These are phyloP conservation scores for Sporothrix globosa DNA, from an alignment of 2,329 filamentous ascomycete genomes.

Conservation along the genomic window DNA sequence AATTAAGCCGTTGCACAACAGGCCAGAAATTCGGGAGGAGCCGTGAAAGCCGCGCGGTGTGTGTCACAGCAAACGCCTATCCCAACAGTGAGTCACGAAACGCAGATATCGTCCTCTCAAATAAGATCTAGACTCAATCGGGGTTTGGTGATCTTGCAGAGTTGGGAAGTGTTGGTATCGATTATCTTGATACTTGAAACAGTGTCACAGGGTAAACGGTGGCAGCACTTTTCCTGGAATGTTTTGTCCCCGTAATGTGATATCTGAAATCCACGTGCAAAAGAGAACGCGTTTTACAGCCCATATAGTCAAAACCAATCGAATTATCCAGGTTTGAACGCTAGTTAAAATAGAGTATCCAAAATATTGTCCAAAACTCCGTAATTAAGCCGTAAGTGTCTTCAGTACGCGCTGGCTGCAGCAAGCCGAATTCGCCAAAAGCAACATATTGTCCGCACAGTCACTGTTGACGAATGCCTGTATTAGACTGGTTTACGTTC, in stretches of 20 bases:
- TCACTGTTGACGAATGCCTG: neutral
- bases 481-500: neutral
- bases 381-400: neutral
- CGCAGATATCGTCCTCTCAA: neutral
- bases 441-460: neutral
- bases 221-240: neutral
- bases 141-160: no score
- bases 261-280: neutral
- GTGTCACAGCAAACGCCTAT: neutral
- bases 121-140: neutral
- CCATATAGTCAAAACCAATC: neutral
- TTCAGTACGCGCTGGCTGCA: neutral
- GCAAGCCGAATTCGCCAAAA: neutral
- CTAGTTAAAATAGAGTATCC: neutral
- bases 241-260: neutral
- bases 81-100: neutral
- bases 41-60: neutral
- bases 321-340: no score
- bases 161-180: neutral
- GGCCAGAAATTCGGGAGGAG: conserved; percentile 7
- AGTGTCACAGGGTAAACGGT: neutral
- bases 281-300: neutral
- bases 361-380: conserved; percentile 1
- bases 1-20: conserved; percentile 4
- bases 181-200: neutral